These are phyloP conservation scores for Hypoxylon rubiginosum DNA, from an alignment of 2,329 filamentous ascomycete species.

Conservation along the genomic window DNA sequence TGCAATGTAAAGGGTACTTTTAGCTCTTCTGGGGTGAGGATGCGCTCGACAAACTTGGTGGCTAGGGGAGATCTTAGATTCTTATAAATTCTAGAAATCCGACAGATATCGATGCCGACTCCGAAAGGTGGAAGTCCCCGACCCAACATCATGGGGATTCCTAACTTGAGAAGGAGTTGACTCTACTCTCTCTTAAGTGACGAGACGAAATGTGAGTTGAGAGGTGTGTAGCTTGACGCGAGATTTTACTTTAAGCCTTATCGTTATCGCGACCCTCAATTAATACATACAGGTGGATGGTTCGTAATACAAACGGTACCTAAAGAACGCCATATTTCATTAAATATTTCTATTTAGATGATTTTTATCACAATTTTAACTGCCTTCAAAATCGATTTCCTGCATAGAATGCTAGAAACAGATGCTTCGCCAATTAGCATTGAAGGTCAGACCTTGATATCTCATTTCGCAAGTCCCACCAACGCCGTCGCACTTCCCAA, in stretches of 20 bases:
- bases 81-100: constrained; percentile 72
- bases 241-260: not conserved
- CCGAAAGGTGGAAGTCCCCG: constrained; percentile 73
- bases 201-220: not conserved
- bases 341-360: not conserved
- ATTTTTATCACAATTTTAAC: not conserved
- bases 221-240: not conserved
- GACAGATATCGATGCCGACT: constrained; percentile 85
- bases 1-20: constrained; percentile 15
- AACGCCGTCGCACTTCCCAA: constrained; percentile 25
- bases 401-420: not conserved
- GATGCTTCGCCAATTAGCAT: not conserved
- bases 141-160: constrained; percentile 26
- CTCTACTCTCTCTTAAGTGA: not conserved
- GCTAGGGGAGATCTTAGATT: constrained; percentile 65
- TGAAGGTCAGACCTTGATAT: not conserved
- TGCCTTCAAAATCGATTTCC: not conserved
- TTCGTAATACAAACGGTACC: too few species aligned
- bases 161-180: not conserved
- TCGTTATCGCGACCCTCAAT: not conserved
- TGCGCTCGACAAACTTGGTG: constrained; percentile 61
- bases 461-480: constrained; percentile 6
- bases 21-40: constrained; percentile 62
- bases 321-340: not conserved
- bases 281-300: too few species aligned